A percentile compares a stretch with the other conserved stretches of the same genome.
Conservation (phyloP, 768 basidiomycete species). For the Boletus speciosus region DNA sequence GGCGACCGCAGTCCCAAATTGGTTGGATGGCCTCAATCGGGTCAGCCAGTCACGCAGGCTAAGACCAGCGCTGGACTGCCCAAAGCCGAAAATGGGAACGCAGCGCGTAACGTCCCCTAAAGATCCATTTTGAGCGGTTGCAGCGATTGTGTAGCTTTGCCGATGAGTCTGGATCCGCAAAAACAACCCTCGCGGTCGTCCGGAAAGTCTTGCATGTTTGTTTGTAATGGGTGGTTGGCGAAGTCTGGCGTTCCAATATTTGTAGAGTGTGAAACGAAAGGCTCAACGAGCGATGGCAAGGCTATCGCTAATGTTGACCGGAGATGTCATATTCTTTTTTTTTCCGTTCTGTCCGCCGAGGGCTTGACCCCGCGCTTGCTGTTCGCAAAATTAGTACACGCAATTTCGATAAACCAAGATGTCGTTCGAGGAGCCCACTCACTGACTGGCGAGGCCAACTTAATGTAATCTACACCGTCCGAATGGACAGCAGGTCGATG, state of each 20-base stretch:
- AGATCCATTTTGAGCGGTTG: no score
- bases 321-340: neutral
- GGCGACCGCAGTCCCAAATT: neutral
- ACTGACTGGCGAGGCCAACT: no score
- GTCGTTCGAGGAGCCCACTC: neutral
- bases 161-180: no score
- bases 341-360: neutral
- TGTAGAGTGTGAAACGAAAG: no score
- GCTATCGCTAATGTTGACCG: neutral
- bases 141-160: no score
- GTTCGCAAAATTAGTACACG: neutral
- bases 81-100: neutral
- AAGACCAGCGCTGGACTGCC: neutral
- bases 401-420: neutral
- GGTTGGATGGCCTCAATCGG: neutral
- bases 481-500: neutral
- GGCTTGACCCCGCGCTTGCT: neutral
- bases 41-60: neutral
- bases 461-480: neutral
- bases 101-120: no score
- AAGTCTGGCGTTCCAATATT: no score
- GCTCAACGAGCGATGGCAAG: no score
- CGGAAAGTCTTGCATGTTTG: no score
- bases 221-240: neutral
- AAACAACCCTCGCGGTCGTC: neutral